Base-by-base conservation (phyloP, 2,329 filamentous ascomycete genomes). In the Aquanectria penicillioides region DNA sequence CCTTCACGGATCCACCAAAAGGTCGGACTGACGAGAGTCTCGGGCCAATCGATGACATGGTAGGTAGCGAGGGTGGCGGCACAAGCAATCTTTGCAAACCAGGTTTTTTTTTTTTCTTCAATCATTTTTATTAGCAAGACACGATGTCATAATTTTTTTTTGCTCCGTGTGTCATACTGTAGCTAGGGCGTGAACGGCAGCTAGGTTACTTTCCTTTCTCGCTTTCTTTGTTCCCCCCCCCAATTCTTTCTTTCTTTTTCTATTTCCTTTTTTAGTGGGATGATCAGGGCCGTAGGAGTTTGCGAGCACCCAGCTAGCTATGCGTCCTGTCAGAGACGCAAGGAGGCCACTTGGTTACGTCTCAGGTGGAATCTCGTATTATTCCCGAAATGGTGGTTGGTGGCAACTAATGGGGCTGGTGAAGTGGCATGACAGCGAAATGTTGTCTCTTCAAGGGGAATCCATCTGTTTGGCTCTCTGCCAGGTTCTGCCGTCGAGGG, bases 61-160 rank as follows among this genome's bases (percentile, higher is more conserved):
- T 28, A 31, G 33, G 55, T 57, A 48, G 55, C 55, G 17, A 57
- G 15, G 37, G 36, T 50, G 44, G 44, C 44, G 37, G 44, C 29
- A 25, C 15, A 38, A 50, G 33, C 25, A 46, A 28, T 20, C 18
- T n/a, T n/a, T 46, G 29, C 33, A 51, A 52, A 52, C 31, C 46
- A 33, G 25, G 38, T 33, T 38, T 46, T 37, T 23, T 36, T 40
- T 15, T 31, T 46, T 15, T 20, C n/a, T n/a, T n/a, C n/a, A n/a
- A n/a, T 29, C 12, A 12, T 17, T 15, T 46, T 20, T 22, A 13
- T n/a, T n/a, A n/a, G n/a, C n/a, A n/a, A n/a, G n/a, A n/a, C n/a
- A n/a, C n/a, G n/a, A n/a, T n/a, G n/a, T n/a, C n/a, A n/a, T n/a
- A n/a, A n/a, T n/a, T n/a, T n/a, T n/a, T n/a, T n/a, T n/a, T n/a